Conservation (phyloP, 2,329 filamentous ascomycete species). For the Trichoderma atroviride region DNA sequence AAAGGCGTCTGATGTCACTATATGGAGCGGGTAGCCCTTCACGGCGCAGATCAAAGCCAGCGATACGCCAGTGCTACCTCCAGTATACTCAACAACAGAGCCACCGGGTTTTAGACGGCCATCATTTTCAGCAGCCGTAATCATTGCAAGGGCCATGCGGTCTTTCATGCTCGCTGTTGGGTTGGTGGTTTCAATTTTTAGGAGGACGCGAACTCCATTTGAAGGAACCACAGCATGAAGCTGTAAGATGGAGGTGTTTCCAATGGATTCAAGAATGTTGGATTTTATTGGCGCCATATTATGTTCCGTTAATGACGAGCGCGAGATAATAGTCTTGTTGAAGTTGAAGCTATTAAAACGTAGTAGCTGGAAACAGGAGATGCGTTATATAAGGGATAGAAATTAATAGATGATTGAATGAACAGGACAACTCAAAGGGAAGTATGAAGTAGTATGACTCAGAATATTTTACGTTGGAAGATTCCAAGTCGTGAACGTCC, state of each 20-base stretch:
- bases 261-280: constrained; percentile 14
- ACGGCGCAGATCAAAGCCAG: constrained; percentile 14
- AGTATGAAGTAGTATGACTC: background rate
- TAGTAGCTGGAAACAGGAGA: background rate
- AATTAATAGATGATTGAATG: background rate
- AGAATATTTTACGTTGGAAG: background rate
- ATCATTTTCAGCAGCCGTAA: constrained; percentile 15
- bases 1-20: constrained; percentile 21
- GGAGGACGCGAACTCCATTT: constrained; percentile 11
- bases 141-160: constrained; percentile 22
- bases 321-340: background rate
- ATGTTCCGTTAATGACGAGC: background rate
- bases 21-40: constrained; percentile 8
- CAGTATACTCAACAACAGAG: constrained; percentile 20
- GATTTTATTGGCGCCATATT: background rate
- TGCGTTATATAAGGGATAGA: background rate
- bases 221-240: background rate
- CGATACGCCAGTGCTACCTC: constrained; percentile 15
- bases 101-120: constrained; percentile 16
- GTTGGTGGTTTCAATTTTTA: constrained; percentile 16
- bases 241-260: constrained; percentile 12
- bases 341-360: background rate
- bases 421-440: background rate
- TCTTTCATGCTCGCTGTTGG: constrained; percentile 24
- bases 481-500: background rate